Conservation (phyloP, 2,329 filamentous ascomycete genomes). For the Aspergillus neotritici region DNA sequence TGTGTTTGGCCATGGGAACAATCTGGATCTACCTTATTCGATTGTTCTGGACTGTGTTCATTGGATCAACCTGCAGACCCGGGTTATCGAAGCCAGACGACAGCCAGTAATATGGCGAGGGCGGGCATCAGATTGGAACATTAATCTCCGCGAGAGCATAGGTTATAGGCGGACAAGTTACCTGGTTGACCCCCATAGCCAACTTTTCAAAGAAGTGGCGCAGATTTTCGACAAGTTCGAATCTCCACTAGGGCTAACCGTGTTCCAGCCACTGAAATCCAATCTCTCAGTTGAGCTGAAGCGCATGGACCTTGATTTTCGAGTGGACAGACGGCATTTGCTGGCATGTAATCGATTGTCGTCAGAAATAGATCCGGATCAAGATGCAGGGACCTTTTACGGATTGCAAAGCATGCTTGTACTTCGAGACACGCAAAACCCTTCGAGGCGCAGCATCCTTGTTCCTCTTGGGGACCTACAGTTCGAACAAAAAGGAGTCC, state of each 20-base stretch:
- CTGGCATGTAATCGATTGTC: constrained; percentile 48
- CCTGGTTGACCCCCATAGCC: constrained; percentile 49
- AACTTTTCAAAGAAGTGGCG: constrained; percentile 35
- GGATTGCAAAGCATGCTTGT: constrained; percentile 57
- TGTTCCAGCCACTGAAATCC: constrained; percentile 40
- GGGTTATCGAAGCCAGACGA: constrained; percentile 50
- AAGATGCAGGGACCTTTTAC: constrained; percentile 57
- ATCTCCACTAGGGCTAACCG: constrained; percentile 35
- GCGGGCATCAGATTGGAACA: constrained; percentile 34
- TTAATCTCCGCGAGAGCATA: constrained; percentile 27
- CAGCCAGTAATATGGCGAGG: constrained; percentile 38
- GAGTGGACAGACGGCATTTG: constrained; percentile 39
- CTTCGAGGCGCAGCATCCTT: constrained; percentile 47
- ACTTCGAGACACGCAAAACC: constrained; percentile 43
- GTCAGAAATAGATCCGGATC: constrained; percentile 50
- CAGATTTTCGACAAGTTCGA: constrained; percentile 51
- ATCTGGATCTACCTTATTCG: constrained; percentile 47
- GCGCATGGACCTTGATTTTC: constrained; percentile 51
- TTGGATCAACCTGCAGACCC: constrained; percentile 27
- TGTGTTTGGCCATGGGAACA: constrained; percentile 18
- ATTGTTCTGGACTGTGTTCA: constrained; percentile 53
- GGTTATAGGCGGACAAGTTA: constrained; percentile 22
- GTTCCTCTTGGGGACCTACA: constrained; percentile 44
- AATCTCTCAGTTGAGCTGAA: constrained; percentile 46
- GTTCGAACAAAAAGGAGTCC: constrained; percentile 30